Base-by-base conservation (phyloP, 768 basidiomycete genomes). In the Phallus indusiatus region DNA sequence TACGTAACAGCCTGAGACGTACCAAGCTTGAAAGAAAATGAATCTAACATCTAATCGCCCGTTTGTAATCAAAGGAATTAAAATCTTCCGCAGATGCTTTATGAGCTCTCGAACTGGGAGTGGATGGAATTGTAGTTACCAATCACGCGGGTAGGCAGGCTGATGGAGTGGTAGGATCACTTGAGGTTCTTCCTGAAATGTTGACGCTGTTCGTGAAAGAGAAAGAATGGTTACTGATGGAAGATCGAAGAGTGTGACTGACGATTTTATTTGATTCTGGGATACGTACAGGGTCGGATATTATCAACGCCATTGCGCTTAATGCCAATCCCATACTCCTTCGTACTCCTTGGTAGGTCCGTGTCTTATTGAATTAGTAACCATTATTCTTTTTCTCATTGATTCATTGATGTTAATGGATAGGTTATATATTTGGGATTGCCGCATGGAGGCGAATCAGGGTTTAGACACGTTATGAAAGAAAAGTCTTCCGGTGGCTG, bases 101-200 rank as follows among this genome's bases (percentile, higher is more conserved):
- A 20, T 76, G 72, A 62, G 79, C 78, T 5, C 67, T 73, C 16
- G 72, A 77, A 17, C 55, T 76, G 12, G 80, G 80, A 0, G 76
- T 76, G 63, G 76, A 78, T 55, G 79, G 80, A 6, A 78, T 81
- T 53, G 77, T 82, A n/a, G 79, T 80, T 11, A 78, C 76, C 18
- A 81, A 80, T 62, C 79, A 81, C 65, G 80, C 78, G 5, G 80
- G 79, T 0, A 68, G 81, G 21, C 80, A 82, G 65, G 77, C 81
- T 42, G 81, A 83, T 65, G 81, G 81, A 18, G 79, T 79, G 1
- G 73, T 81, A 5, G 78, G 72, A 17, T 78, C 77, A 55, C 67
- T 81, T 47, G 79, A 80, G 60, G 69, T 75, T 33, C 73, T 81
- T 7, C 75, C 76, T n/a, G 76, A 76, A 33, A 79, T 57, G 75